Percentiles rank a stretch among this genome's conserved stretches.
Conservation (phyloP, 2,329 filamentous ascomycete species). For the Colletotrichum sp. region DNA sequence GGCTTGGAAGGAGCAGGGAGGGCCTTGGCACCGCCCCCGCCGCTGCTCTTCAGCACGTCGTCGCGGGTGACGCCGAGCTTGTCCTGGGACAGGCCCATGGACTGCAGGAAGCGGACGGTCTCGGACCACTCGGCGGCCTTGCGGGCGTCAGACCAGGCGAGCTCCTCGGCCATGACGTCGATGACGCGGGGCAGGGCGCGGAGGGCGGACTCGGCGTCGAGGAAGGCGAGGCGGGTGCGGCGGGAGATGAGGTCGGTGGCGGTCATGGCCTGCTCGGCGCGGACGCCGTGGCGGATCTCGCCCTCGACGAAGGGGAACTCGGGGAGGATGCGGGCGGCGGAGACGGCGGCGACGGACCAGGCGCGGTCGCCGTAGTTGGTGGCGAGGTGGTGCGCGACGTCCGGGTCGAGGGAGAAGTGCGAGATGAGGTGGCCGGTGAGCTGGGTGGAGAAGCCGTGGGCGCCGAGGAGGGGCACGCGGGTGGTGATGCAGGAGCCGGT, state of each 20-base stretch:
- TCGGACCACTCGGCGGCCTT: slow-evolving; percentile 64
- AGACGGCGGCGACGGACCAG: slow-evolving; percentile 67
- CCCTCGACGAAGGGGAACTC: slow-evolving; percentile 77
- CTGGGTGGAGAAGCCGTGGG: slow-evolving; percentile 67
- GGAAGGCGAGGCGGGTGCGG: slow-evolving; percentile 74
- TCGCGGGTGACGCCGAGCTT: slow-evolving; percentile 30
- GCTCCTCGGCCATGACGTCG: slow-evolving; percentile 74
- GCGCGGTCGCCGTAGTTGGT: slow-evolving; percentile 60
- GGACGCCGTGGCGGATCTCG: slow-evolving; percentile 74
- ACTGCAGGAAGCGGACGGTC: slow-evolving; percentile 46
- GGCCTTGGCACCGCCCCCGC: neutral
- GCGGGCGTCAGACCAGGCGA: slow-evolving; percentile 65
- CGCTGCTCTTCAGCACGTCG: slow-evolving; percentile 26
- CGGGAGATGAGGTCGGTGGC: slow-evolving; percentile 75
- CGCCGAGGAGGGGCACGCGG: slow-evolving; percentile 73
- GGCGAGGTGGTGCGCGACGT: slow-evolving; percentile 46
- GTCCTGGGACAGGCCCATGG: slow-evolving; percentile 45
- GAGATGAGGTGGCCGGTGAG: slow-evolving; percentile 39
- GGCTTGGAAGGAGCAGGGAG: neutral
- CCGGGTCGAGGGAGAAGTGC: slow-evolving; percentile 35
- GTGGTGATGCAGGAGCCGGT: slow-evolving; percentile 79
- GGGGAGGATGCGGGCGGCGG: slow-evolving; percentile 62
- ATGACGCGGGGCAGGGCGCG: slow-evolving; percentile 73
- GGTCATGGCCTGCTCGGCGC: slow-evolving; percentile 75
- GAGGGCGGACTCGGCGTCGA: slow-evolving; percentile 74